Evolutionary conservation across 2,329 filamentous ascomycete species (phyloP).

Genomic region (Ceratocystis papillata): DNA sequence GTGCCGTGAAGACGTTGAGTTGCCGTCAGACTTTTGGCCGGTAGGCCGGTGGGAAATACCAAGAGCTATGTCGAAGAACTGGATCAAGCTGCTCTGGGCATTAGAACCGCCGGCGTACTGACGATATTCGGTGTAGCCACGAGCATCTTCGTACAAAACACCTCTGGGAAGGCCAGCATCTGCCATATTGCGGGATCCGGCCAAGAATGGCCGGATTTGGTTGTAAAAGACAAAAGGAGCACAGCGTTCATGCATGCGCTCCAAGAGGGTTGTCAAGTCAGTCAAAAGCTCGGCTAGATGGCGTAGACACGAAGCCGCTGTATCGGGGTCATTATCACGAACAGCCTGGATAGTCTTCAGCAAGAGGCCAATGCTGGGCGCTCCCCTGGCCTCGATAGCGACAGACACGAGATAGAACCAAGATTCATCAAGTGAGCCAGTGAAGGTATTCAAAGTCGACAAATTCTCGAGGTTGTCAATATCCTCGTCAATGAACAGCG

Average conservation of each 20-base stretch:
- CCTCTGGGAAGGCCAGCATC: constrained; percentile 84
- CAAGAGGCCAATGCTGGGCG: constrained; percentile 79
- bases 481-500: constrained; percentile 71
- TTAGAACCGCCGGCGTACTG: constrained; percentile 93
- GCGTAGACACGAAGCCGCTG: constrained; percentile 66
- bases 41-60: constrained; percentile 86
- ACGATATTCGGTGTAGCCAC: constrained; percentile 55
- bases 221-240: constrained; percentile 93
- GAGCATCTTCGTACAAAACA: constrained; percentile 75
- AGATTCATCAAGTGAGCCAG: constrained; percentile 87
- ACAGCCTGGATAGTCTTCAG: constrained; percentile 74
- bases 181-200: constrained; percentile 94
- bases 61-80: constrained; percentile 90
- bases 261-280: constrained; percentile 65
- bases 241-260: constrained; percentile 90
- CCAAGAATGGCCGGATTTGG: constrained; percentile 88
- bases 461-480: constrained; percentile 81
- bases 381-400: constrained; percentile 86
- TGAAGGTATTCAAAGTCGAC: constrained; percentile 79
- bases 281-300: constrained; percentile 79
- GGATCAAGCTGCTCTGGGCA: constrained; percentile 89
- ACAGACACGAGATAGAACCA: constrained; percentile 98
- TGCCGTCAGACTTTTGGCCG: constrained; percentile 45
- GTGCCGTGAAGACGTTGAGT: constrained; percentile 45
- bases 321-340: constrained; percentile 54